Percentiles rank a stretch among this genome's conserved stretches.
phyloP scores from a whole-genome alignment of 305 asterid genomes.

The Solanum aculeatissimum region DNA sequence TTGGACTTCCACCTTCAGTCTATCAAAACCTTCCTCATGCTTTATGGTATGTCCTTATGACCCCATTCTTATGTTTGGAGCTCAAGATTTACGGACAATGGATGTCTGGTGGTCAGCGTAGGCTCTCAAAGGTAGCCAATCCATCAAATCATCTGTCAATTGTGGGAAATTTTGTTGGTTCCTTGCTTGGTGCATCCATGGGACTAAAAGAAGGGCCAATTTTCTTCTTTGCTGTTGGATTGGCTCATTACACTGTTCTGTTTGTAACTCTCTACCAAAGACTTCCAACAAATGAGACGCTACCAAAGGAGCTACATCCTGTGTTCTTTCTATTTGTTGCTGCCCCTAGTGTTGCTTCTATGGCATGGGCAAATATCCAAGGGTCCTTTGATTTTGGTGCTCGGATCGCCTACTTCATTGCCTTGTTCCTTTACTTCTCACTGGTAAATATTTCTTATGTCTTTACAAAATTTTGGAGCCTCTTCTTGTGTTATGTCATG shows the following conservation, averaged over 20 bases:
- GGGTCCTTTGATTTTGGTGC: conserved; percentile 51
- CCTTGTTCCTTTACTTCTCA: conserved; percentile 59
- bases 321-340: conserved; percentile 72
- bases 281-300: conserved; percentile 61
- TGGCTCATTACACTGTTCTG: conserved; percentile 55
- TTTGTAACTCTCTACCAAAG: conserved; percentile 69
- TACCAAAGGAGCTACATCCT: conserved; percentile 72
- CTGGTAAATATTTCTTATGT: conserved; percentile 21
- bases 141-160: conserved; percentile 53
- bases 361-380: conserved; percentile 58
- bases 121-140: conserved; percentile 68
- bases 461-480: background rate
- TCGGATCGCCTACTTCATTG: conserved; percentile 44
- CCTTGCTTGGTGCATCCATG: conserved; percentile 59
- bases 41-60: conserved; percentile 50
- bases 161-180: conserved; percentile 65
- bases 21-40: conserved; percentile 17
- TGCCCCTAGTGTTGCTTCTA: conserved; percentile 62
- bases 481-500: background rate
- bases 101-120: conserved; percentile 70
- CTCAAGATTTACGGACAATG: conserved; percentile 70
- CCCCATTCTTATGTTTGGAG: conserved; percentile 44
- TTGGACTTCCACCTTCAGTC: conserved; percentile 38
- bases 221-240: conserved; percentile 62
- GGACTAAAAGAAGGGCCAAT: conserved; percentile 61